These are phyloP conservation scores for Ballota nigra DNA, from an alignment of 257 asterid genomes.

Conservation along the genomic window DNA sequence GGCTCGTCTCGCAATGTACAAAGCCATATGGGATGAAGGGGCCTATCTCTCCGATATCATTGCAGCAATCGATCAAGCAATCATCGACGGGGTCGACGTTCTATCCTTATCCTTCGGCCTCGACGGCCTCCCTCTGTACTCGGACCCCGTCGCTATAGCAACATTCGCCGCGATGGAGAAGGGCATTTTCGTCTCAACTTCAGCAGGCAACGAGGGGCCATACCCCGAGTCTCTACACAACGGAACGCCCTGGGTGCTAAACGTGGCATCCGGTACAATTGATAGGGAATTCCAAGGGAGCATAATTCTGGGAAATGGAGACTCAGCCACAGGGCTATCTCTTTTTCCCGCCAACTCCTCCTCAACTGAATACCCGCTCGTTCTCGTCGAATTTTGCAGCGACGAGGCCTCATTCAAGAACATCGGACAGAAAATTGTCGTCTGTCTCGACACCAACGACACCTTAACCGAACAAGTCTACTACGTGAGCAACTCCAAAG, in stretches of 20 bases:
- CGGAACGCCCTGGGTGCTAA: slow-evolving; percentile 76
- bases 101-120: slow-evolving; percentile 62
- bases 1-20: slow-evolving; percentile 66
- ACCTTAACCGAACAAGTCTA: slow-evolving; percentile 39
- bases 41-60: slow-evolving; percentile 43
- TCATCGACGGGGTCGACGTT: slow-evolving; percentile 57
- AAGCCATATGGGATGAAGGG: slow-evolving; percentile 65
- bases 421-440: slow-evolving; percentile 29
- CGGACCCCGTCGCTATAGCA: slow-evolving; percentile 58
- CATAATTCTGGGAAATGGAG: slow-evolving; percentile 46
- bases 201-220: slow-evolving; percentile 74
- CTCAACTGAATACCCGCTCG: slow-evolving; percentile 29
- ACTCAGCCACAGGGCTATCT: slow-evolving; percentile 38
- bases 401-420: slow-evolving; percentile 28
- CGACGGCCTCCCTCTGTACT: slow-evolving; percentile 36
- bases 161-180: slow-evolving; percentile 74
- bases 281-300: slow-evolving; percentile 55
- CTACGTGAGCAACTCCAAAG: slow-evolving; percentile 28
- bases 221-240: slow-evolving; percentile 40
- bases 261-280: slow-evolving; percentile 63
- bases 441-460: slow-evolving; percentile 48
- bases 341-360: slow-evolving; percentile 55
- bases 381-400: slow-evolving; percentile 24
- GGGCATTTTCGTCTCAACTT: slow-evolving; percentile 68
- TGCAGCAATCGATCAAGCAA: slow-evolving; percentile 73